phyloP scores from a whole-genome alignment of 1,284 basidiomycete species.

The Schizophyllum amplum region DNA sequence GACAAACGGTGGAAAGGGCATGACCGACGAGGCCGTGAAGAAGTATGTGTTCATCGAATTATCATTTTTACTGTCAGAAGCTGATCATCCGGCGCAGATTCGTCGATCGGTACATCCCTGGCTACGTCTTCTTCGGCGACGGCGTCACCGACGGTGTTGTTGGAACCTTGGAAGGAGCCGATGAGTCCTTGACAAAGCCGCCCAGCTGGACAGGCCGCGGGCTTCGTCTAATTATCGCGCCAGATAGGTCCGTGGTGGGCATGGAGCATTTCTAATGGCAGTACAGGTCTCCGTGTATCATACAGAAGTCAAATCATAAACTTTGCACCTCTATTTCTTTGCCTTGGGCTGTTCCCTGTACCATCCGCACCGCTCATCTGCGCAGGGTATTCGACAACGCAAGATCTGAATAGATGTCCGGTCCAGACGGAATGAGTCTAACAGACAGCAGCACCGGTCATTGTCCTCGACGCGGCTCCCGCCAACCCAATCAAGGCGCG shows the following conservation, averaged over 20 bases:
- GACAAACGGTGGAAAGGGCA: constrained; percentile 74
- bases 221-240: not conserved
- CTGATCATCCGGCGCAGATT: constrained; percentile 36
- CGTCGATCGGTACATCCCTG: constrained; percentile 78
- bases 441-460: no score
- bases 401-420: no score
- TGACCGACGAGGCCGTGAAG: constrained; percentile 76
- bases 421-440: no score
- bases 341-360: no score
- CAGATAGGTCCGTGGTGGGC: not conserved
- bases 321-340: no score
- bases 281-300: not conserved
- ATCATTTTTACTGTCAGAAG: not conserved
- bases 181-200: not conserved
- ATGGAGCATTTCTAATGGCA: constrained; percentile 19
- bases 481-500: no score
- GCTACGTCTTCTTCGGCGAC: constrained; percentile 71
- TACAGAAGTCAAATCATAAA: no score
- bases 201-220: not conserved
- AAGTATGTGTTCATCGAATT: constrained; percentile 34
- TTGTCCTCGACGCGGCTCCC: no score
- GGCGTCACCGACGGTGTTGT: constrained; percentile 24
- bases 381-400: no score
- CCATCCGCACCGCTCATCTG: no score
- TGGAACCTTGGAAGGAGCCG: not conserved